Evolutionary conservation across 1,139 yeast genomes (phyloP), one percentile per base, ranked within the genome.

Genomic region (Hansenula sp.): DNA sequence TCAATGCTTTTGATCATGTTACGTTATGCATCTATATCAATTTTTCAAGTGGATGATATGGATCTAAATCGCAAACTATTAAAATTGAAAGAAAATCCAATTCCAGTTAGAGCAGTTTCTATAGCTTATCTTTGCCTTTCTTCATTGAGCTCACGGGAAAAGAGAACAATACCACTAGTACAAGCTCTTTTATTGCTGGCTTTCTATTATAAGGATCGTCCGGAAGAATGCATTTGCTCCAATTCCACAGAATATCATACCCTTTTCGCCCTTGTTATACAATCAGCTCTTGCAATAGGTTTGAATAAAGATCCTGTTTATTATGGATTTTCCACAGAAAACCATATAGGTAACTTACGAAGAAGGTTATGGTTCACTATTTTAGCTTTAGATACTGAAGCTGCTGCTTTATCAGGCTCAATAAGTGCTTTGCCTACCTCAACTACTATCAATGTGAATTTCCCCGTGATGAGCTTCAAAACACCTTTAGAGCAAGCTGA

Each of bases 1-100:
- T 76, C 74, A 0, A 60, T 62, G 0, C 53, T 74, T 24, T 51
- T 74, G 29, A 41, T 73, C 5, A 57, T 72, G 17, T 49, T 74
- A 38, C 57, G 78, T 34, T 52, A 72, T 18, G 53, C 75, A 0
- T 72, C 70, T 47, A 49, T 66, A 24, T 47, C 65, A 7, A 29
- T 36, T 4, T 25, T 19, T 15, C 10, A 36, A 2, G 47, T 65
- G 3, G 45, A 42, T 39, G 18, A 43, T 39, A 24, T 32, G 39
- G 9, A 27, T 18, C 18, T 24, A 9, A 6, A 28, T 6, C 27
- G 4, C 4, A 15, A 24, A 2, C 12, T 33, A 4, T 7, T 13
- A 12, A 4, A 12, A 5, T 46, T 17, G 58, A 57, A 5, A 52
- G 42, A 52, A 6, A 48, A 59, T 43, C 68, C 69, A 1, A 59